A percentile compares a stretch with the other conserved stretches of the same genome.
phyloP scores from a whole-genome alignment of 208 protist genomes.

The Wallacemonas collosoma region DNA sequence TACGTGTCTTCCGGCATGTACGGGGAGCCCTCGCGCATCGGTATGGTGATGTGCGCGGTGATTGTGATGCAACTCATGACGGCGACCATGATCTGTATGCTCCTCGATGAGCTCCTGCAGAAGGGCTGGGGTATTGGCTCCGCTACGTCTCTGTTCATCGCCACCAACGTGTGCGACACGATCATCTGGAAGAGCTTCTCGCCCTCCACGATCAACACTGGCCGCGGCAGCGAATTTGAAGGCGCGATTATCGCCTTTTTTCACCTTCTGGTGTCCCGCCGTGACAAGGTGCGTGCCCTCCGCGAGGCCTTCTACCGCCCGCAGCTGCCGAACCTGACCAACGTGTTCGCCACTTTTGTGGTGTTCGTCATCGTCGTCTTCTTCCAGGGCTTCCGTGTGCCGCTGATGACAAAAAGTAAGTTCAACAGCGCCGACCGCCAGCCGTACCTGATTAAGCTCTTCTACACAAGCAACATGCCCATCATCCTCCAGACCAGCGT shows the following conservation, averaged over 20 bases:
- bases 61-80: conserved; percentile 99
- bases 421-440: conserved; percentile 74
- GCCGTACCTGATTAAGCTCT: conserved; percentile 99
- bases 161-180: conserved; percentile 99
- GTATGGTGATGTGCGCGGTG: conserved; percentile 92
- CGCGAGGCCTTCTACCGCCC: conserved; percentile 99
- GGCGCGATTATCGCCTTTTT: conserved; percentile 99
- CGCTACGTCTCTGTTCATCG: conserved; percentile 99
- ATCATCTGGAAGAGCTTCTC: conserved; percentile 99
- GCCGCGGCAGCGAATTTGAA: conserved; percentile 98
- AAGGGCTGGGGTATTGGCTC: conserved; percentile 99
- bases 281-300: conserved; percentile 98
- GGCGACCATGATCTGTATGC: conserved; percentile 98
- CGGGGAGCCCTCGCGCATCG: conserved; percentile 97
- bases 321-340: conserved; percentile 99
- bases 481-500: conserved; percentile 99
- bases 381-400: conserved; percentile 99
- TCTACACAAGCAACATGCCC: conserved; percentile 99
- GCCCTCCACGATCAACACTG: conserved; percentile 98
- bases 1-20: conserved; percentile 99
- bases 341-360: conserved; percentile 99
- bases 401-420: conserved; percentile 92
- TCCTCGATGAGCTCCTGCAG: conserved; percentile 99
- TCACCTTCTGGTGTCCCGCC: conserved; percentile 96
- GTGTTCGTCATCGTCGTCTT: conserved; percentile 99